Percentiles rank a stretch among this genome's conserved stretches.
Evolutionary conservation across 2,329 filamentous ascomycete species (phyloP).

Genomic region (Colletotrichum sp.): DNA sequence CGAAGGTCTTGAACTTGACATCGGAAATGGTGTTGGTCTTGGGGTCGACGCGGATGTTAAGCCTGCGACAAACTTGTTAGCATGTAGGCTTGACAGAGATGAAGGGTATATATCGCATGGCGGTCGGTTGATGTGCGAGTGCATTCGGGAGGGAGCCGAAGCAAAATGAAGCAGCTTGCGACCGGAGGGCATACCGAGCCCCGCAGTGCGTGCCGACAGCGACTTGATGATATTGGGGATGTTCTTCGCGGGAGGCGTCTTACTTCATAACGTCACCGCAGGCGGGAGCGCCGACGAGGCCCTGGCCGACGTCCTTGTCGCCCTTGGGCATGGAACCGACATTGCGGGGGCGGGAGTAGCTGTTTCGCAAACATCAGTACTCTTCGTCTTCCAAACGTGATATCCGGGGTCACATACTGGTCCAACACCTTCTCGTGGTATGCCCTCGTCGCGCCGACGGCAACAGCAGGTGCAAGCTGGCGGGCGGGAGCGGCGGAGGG

Average conservation of each 20-base stretch:
- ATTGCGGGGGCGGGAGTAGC: slow-evolving; percentile 60
- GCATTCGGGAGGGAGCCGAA: background rate
- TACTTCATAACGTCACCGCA: slow-evolving; percentile 91
- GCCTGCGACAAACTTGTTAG: slow-evolving; percentile 34
- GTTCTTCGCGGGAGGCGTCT: background rate
- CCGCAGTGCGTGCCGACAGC: background rate
- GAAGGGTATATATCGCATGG: background rate
- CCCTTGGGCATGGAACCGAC: slow-evolving; percentile 70
- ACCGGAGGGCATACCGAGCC: background rate
- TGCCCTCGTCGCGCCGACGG: slow-evolving; percentile 46
- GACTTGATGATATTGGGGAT: background rate
- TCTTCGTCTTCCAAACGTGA: slow-evolving; percentile 49
- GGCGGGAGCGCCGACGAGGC: slow-evolving; percentile 86
- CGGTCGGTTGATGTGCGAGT: background rate
- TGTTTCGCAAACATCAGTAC: slow-evolving; percentile 43
- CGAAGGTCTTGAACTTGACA: slow-evolving; percentile 98
- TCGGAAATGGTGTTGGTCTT: slow-evolving; percentile 88
- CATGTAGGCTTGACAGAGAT: background rate
- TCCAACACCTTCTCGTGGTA: slow-evolving; percentile 73
- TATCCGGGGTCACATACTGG: slow-evolving; percentile 69
- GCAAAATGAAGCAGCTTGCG: background rate
- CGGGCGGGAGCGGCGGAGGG: slow-evolving; percentile 42
- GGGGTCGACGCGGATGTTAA: slow-evolving; percentile 88
- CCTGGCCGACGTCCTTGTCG: slow-evolving; percentile 84
- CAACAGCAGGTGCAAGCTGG: slow-evolving; percentile 44